Base-by-base conservation (phyloP, 306 rosid species). In the Medicago arabica region DNA sequence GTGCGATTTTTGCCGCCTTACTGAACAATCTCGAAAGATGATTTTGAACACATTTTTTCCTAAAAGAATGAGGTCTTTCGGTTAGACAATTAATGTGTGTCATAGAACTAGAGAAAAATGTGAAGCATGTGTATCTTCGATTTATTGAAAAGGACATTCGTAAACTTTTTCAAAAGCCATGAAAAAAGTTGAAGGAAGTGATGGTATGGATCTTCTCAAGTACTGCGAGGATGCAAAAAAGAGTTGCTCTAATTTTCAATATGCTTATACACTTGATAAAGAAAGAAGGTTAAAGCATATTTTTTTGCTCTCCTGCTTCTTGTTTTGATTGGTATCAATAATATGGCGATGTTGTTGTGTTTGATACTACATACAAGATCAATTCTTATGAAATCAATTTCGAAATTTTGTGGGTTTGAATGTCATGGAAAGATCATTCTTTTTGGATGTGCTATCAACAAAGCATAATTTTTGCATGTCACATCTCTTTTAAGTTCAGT, bases 51-150 rank as follows among this genome's bases (percentile, higher is more conserved):
- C 16, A 13, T 4, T 46, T 46, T 13, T 13, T 46, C 1, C 4
- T 13, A 4, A 12, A 46, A 46, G 51, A 12, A 46, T 6, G n/a
- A 0, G 6, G 2, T 6, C 0, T 46, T 46, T 13, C 0, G 0
- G 51, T 12, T 46, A 46, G 51, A 13, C n/a, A 46, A 46, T 46
- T 46, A 1, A 12, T 12, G 51, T 13, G 16, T 46, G 51, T 46
- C 51, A 46, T 46, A 13, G 6, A 46, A 46, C 6, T 46, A 12
- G n/a, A 46, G 67, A 74, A 61, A 46, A 61, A 74, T 44, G 66
- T 55, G 13, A 71, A 54, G 67, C 53, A 55, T 36, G 51, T 38
- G 18, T 18, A 18, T 55, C 76, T 54, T 54, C 19, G 66, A 55
- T 55, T 55, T 54, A 25, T 71, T 55, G 15, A 55, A 71, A 71